A percentile compares a stretch with the other conserved stretches of the same genome.
These are phyloP conservation scores for Fraxinus albicans DNA, from an alignment of 305 asterid species.

Conservation along the genomic window DNA sequence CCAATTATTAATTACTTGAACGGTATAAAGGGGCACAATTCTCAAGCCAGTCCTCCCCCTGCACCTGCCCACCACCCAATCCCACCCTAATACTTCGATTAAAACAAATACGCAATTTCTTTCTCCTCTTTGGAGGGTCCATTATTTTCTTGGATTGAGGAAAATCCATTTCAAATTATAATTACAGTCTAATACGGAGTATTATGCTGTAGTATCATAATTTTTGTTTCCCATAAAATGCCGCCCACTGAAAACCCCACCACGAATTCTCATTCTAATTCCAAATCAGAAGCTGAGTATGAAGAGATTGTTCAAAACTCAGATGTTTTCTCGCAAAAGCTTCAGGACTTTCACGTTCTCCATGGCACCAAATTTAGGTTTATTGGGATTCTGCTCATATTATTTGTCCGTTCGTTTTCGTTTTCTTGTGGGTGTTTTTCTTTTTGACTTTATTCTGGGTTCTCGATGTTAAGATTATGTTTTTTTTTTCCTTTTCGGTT, in stretches of 20 bases:
- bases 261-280: constrained; percentile 48
- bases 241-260: constrained; percentile 38
- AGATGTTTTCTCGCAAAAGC: constrained; percentile 63
- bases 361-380: constrained; percentile 64
- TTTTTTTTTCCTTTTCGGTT: background rate
- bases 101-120: background rate
- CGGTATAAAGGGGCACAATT: background rate
- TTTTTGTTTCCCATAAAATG: constrained; percentile 46
- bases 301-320: constrained; percentile 65
- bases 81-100: background rate
- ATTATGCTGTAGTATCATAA: constrained; percentile 10
- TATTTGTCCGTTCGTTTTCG: background rate
- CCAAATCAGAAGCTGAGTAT: constrained; percentile 79
- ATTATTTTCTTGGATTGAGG: background rate
- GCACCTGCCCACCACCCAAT: background rate
- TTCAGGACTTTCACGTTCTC: constrained; percentile 57
- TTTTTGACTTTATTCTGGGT: background rate
- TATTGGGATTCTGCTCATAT: background rate
- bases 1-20: background rate
- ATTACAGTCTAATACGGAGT: background rate
- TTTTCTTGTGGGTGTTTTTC: background rate
- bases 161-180: background rate
- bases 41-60: background rate
- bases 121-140: background rate
- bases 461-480: background rate